These are phyloP conservation scores for Beta vulgaris DNA, from an alignment of 148 eudicot species.

Conservation along the genomic window DNA sequence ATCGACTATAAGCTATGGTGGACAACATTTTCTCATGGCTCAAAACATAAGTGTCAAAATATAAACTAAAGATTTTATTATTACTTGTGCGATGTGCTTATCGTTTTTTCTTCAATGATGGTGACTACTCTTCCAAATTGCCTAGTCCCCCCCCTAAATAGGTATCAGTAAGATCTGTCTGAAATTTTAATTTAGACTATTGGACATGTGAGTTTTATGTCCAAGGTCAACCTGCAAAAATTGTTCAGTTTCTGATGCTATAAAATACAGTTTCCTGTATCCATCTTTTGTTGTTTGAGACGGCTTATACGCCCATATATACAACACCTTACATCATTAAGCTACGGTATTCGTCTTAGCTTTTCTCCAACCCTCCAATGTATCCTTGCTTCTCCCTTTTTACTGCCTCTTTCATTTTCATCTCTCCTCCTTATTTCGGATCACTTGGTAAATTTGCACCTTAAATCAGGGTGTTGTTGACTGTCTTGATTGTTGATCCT, in stretches of 20 bases:
- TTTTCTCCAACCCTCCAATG: slow-evolving; percentile 1
- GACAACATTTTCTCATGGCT: slow-evolving; percentile 2
- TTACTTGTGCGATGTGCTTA: neutral
- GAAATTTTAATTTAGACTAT: neutral
- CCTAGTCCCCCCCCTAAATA: too few species aligned
- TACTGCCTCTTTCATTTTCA: neutral
- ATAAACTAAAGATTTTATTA: too few species aligned
- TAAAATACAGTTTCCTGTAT: neutral
- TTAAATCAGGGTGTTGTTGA: neutral
- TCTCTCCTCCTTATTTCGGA: neutral
- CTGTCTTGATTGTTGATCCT: neutral
- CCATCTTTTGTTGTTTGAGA: neutral
- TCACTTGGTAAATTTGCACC: neutral
- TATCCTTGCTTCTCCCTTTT: neutral
- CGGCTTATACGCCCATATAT: neutral
- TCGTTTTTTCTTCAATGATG: neutral
- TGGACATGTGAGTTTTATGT: neutral
- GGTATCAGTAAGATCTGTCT: neutral
- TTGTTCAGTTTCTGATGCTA: neutral
- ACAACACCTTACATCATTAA: neutral
- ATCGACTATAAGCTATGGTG: too few species aligned
- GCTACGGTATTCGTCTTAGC: neutral
- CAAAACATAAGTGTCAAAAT: neutral
- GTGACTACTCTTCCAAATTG: too few species aligned
- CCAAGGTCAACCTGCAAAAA: neutral